Evolutionary conservation across 2,329 filamentous ascomycete genomes (phyloP), one percentile per base, ranked within the genome.

Genomic region (Zymoseptoria tritici): DNA sequence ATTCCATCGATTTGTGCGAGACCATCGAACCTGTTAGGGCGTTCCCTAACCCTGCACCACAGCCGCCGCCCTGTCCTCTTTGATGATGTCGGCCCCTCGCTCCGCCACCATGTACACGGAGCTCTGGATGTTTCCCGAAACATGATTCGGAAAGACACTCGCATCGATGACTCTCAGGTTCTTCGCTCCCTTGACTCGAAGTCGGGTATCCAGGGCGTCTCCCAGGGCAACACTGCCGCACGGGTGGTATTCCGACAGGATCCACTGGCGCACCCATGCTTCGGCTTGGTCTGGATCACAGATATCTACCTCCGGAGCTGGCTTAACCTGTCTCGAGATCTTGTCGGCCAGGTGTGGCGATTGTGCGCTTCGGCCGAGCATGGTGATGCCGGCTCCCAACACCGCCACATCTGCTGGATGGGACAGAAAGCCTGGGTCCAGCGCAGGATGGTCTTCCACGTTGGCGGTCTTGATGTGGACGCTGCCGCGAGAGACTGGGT

Each of bases 331-430:
- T 26, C 60, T 60, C 0, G 62, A 56, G 50, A 83, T 76, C 16
- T 72, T 77, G 11, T 76, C 66, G 0, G 71, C 72, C 22, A 82
- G 77, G 0, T 71, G 70, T 1, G 75, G 68, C 8, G 75, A 76
- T 13, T 76, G 67, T 4, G 74, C 73, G 70, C 82, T 77, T n/a
- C 74, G 69, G 0, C 78, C 72, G 6, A 77, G 60, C 54, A 82
- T 69, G 29, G 67, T 64, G n/a, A 74, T 56, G 8, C 72, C 68
- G 8, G 68, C 68, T n/a, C 68, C 70, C 51, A 69, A 64, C 8
- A 68, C 63, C 19, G 61, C 60, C 55, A 86, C 77, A 62, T 82
- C 79, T 2, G 80, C 71, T 11, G 81, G 81, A 24, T 79, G 76
- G 22, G 69, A 74, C 53, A 70, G 58, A 59, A 64, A 70, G 21